Conservation (phyloP, 1,284 basidiomycete species). For the Pholiota adiposa region DNA sequence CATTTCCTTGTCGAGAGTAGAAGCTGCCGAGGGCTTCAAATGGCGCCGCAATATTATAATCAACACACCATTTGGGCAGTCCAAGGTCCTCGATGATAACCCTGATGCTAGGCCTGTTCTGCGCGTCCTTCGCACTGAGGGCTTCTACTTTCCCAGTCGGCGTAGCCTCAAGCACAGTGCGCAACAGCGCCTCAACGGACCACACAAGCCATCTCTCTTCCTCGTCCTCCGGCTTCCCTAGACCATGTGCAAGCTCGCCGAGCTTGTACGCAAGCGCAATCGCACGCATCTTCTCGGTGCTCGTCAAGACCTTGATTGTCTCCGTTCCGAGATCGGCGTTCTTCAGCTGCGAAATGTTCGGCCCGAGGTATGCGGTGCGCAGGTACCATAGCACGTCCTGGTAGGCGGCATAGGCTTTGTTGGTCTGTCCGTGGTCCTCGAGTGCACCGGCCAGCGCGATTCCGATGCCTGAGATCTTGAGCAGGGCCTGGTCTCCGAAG, state of each 20-base stretch:
- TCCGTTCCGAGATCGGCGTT: conserved; percentile 17
- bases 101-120: conserved; percentile 19
- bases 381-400: conserved; percentile 44
- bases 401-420: conserved; percentile 59
- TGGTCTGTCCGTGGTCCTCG: conserved; percentile 48
- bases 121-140: conserved; percentile 3
- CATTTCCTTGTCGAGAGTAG: conserved; percentile 60
- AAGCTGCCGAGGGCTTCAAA: conserved; percentile 70
- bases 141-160: conserved; percentile 21
- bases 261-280: conserved; percentile 72
- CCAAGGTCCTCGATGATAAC: conserved; percentile 53
- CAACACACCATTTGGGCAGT: conserved; percentile 65
- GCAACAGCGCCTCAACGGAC: conserved; percentile 65
- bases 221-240: conserved; percentile 53
- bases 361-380: conserved; percentile 26
- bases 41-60: conserved; percentile 68
- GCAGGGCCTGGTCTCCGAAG: conserved; percentile 57
- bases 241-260: conserved; percentile 54
- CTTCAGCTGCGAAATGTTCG: conserved; percentile 14
- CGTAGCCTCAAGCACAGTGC: conserved; percentile 36
- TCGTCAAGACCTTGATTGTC: conserved; percentile 16
- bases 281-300: conserved; percentile 46
- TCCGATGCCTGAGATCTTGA: conserved; percentile 76
- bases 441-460: conserved; percentile 65
- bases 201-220: conserved; percentile 65